phyloP scores from a whole-genome alignment of 78 protist species.

The Dictyostelium intermedium region DNA sequence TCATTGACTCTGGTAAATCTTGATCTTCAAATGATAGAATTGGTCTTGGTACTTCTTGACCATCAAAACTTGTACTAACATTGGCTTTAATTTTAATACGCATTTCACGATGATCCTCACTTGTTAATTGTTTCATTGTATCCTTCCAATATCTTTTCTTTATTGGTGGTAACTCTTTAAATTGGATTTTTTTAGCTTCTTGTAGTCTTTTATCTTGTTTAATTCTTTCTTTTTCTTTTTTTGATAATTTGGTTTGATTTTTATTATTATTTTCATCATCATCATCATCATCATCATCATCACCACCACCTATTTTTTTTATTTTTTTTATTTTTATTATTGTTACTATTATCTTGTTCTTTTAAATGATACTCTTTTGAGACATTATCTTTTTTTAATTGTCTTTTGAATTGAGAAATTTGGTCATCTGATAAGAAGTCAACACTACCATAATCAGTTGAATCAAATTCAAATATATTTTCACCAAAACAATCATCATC shows the following conservation, averaged over 20 bases:
- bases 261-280: not conserved
- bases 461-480: constrained; percentile 13
- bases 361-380: not conserved
- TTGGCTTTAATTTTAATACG: constrained; percentile 12
- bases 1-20: constrained; percentile 43
- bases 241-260: constrained; percentile 18
- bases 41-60: constrained; percentile 40
- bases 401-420: not conserved
- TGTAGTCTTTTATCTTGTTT: not conserved
- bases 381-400: not conserved
- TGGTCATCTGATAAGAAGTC: constrained; percentile 47
- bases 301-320: too few relatives aligned
- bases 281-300: not conserved
- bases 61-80: not conserved
- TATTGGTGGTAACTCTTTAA: constrained; percentile 12
- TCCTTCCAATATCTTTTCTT: constrained; percentile 22
- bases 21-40: constrained; percentile 5
- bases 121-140: not conserved
- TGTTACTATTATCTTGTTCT: not conserved
- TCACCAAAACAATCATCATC: not conserved
- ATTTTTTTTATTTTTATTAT: not conserved
- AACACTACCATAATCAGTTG: constrained; percentile 19
- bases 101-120: not conserved
- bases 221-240: constrained; percentile 26
- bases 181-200: constrained; percentile 30